Evolutionary conservation across 2,329 filamentous ascomycete genomes (phyloP), one percentile per base, ranked within the genome.

Genomic region (Elsinoe australis): DNA sequence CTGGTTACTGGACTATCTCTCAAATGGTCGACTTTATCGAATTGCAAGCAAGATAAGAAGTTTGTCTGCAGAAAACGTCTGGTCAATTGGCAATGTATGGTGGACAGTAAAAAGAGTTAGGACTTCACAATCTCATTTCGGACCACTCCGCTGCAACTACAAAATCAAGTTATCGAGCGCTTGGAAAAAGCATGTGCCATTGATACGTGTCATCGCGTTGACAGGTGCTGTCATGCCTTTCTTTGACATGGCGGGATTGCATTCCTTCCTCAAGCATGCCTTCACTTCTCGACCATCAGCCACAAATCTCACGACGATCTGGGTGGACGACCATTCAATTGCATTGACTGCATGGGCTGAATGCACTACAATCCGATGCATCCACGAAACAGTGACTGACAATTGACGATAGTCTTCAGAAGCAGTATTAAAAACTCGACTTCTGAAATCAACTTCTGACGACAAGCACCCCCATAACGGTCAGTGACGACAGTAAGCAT

Each of bases 181-280:
- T n/a, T n/a, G n/a, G n/a, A n/a, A n/a, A n/a, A n/a, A n/a, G 12
- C 26, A 29, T 29, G 7, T 29, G 26, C 7, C 26, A 6, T 29
- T 29, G 26, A 29, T n/a, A n/a, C 26, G 26, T 29, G 26, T 29
- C 26, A 19, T 31, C 39, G 39, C 39, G 39, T 52, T 53, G 55
- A 49, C 51, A 44, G 21, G 14, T 29, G 18, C 28, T 32, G 17
- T 31, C 39, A 32, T 44, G 14, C 39, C 24, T 44, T n/a, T 44
- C 26, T 31, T 31, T 50, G 54, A 51, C 51, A 38, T 51, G 55
- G 52, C 24, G n/a, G n/a, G 14, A 32, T 32, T 32, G 39, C 39
- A 44, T 44, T 44, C 39, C 39, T 44, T 10, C 17, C 10, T 14
- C 3, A 32, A 44, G 39, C 29, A 44, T 44, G 39, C 39, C 39